phyloP scores from a whole-genome alignment of 2,329 filamentous ascomycete species.

The Colletotrichum truncatum region DNA sequence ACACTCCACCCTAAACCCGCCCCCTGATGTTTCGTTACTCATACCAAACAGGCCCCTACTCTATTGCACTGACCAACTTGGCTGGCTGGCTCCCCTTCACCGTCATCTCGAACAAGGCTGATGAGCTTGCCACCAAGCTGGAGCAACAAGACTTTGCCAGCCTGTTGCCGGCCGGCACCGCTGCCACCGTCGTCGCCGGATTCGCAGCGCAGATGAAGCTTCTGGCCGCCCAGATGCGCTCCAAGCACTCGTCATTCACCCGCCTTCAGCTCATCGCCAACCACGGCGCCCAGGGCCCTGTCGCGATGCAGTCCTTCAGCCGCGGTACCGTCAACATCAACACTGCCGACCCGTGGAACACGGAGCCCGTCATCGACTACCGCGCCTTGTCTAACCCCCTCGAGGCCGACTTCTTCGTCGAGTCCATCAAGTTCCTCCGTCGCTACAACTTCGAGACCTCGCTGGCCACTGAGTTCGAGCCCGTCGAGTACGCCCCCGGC shows the following conservation, averaged over 20 bases:
- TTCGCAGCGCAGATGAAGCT: constrained; percentile 48
- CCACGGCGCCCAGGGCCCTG: constrained; percentile 34
- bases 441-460: constrained; percentile 47
- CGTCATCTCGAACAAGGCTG: constrained; percentile 41
- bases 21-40: neutral
- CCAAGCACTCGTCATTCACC: constrained; percentile 45
- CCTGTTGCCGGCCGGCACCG: constrained; percentile 40
- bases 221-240: constrained; percentile 44
- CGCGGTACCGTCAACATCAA: constrained; percentile 49
- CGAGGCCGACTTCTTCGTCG: constrained; percentile 46
- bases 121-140: constrained; percentile 41
- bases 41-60: constrained; percentile 34
- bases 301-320: constrained; percentile 43
- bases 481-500: constrained; percentile 44
- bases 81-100: constrained; percentile 47
- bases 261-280: constrained; percentile 34
- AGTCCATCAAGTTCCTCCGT: constrained; percentile 46
- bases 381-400: constrained; percentile 48
- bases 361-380: constrained; percentile 48
- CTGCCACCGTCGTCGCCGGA: constrained; percentile 45
- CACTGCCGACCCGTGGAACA: constrained; percentile 45
- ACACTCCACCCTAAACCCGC: neutral
- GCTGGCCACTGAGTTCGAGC: constrained; percentile 40
- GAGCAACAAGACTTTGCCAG: constrained; percentile 42
- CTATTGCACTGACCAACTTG: constrained; percentile 44